phyloP scores from a whole-genome alignment of 2,329 filamentous ascomycete species.

The Beauveria sp. region DNA sequence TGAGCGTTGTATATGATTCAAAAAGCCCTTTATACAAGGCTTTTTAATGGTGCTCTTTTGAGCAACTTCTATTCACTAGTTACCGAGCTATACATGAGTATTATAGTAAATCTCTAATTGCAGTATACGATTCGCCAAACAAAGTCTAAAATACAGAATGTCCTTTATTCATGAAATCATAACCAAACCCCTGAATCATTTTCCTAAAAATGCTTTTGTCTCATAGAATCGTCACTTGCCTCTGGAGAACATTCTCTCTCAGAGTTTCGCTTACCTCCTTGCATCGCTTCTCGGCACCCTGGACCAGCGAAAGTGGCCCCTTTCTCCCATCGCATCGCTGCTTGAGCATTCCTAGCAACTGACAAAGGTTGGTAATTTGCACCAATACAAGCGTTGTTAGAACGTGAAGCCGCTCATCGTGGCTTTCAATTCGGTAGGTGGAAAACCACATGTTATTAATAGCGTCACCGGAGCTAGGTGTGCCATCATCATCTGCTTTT shows the following conservation, averaged over 20 bases:
- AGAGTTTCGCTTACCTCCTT: neutral
- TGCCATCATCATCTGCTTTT: neutral
- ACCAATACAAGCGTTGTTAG: neutral
- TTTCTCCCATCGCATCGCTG: neutral
- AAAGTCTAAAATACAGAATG: too few relatives aligned
- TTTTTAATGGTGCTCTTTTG: too few relatives aligned
- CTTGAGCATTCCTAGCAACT: neutral
- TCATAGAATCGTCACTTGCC: neutral
- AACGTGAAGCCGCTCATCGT: neutral
- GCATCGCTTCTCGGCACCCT: neutral
- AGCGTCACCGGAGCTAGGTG: neutral
- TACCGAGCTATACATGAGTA: too few relatives aligned
- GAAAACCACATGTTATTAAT: neutral
- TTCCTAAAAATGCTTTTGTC: neutral
- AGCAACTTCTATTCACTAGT: too few relatives aligned
- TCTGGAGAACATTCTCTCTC: neutral
- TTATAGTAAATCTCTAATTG: too few relatives aligned
- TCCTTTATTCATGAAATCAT: too few relatives aligned
- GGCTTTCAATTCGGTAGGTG: neutral
- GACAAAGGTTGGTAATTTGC: neutral
- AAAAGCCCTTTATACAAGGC: too few relatives aligned
- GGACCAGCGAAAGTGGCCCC: neutral
- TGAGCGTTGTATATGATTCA: too few relatives aligned
- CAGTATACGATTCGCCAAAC: too few relatives aligned
- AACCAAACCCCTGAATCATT: too few relatives aligned